Conservation (phyloP, 768 basidiomycete genomes). For the Leccinum rimulosum region DNA sequence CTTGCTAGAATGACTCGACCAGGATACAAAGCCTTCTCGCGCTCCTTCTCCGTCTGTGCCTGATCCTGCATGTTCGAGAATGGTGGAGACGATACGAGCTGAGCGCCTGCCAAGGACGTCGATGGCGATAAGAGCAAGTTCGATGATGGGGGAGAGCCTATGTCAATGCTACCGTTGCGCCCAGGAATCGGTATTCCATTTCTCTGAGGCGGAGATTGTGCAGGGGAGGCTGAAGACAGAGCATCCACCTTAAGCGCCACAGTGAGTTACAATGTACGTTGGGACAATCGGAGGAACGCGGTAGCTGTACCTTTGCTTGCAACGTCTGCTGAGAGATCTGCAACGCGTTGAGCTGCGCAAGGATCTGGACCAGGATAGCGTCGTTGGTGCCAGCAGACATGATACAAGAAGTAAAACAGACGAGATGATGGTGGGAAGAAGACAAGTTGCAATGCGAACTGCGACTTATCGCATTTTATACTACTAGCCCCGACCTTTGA, state of each 20-base stretch:
- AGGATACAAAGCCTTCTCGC: slow-evolving; percentile 77
- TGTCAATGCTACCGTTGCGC: slow-evolving; percentile 7
- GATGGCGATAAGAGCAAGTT: slow-evolving; percentile 31
- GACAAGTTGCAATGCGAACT: slow-evolving; percentile 1
- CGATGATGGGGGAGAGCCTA: slow-evolving; percentile 24
- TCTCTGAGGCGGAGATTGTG: slow-evolving; percentile 20
- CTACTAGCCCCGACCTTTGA: not conserved
- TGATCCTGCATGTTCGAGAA: slow-evolving; percentile 20
- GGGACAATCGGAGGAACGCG: not conserved
- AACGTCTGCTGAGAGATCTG: slow-evolving; percentile 74
- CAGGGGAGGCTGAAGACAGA: slow-evolving; percentile 29
- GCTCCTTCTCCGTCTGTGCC: slow-evolving; percentile 50
- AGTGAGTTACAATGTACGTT: slow-evolving; percentile 7
- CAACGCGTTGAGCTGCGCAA: slow-evolving; percentile 66
- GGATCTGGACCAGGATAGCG: slow-evolving; percentile 67
- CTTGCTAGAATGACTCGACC: slow-evolving; percentile 82
- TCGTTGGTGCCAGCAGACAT: slow-evolving; percentile 39
- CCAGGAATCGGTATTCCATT: slow-evolving; percentile 30
- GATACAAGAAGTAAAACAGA: slow-evolving; percentile 1
- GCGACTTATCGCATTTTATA: slow-evolving; percentile 8
- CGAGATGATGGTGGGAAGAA: slow-evolving; percentile 12
- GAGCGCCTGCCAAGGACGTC: slow-evolving; percentile 21
- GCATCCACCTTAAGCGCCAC: slow-evolving; percentile 48
- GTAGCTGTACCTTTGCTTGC: slow-evolving; percentile 63
- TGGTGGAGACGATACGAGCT: slow-evolving; percentile 30